phyloP scores from a whole-genome alignment of 805 yeast genomes.

The Starmerella davenportii region DNA sequence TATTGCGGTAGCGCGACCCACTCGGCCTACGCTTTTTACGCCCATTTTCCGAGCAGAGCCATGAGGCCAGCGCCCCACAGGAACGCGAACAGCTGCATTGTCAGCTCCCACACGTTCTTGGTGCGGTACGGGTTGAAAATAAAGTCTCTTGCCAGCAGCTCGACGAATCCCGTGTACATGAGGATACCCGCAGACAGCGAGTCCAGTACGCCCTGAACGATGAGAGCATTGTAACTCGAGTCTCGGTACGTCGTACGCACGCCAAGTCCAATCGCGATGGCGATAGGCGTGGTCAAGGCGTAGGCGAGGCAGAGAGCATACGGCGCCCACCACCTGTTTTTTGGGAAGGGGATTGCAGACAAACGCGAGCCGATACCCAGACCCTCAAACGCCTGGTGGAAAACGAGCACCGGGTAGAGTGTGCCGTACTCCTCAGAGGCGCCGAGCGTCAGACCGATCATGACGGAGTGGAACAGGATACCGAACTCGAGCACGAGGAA shows the following conservation, averaged over 20 bases:
- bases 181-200: conserved; percentile 55
- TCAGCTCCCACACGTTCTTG: conserved; percentile 28
- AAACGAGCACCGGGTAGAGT: conserved; percentile 45
- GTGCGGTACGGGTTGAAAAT: conserved; percentile 29
- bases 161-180: conserved; percentile 56
- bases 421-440: conserved; percentile 45
- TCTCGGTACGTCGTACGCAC: conserved; percentile 42
- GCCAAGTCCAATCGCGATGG: conserved; percentile 60
- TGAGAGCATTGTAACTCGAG: conserved; percentile 34
- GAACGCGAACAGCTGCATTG: conserved; percentile 27
- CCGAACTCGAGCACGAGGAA: conserved; percentile 53
- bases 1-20: too few species aligned
- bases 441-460: conserved; percentile 53
- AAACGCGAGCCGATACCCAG: conserved; percentile 59
- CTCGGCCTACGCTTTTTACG: too few species aligned
- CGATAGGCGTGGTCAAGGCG: conserved; percentile 46
- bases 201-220: conserved; percentile 49
- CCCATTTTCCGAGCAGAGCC: conserved; percentile 68
- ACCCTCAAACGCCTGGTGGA: conserved; percentile 69
- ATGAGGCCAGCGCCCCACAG: conserved; percentile 47
- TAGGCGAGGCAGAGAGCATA: conserved; percentile 34
- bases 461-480: conserved; percentile 54
- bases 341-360: conserved; percentile 41
- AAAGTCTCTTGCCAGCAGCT: conserved; percentile 58
- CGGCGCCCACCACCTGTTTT: conserved; percentile 31